phyloP scores from a whole-genome alignment of 495 filamentous ascomycete species.

The Aspergillus steynii region DNA sequence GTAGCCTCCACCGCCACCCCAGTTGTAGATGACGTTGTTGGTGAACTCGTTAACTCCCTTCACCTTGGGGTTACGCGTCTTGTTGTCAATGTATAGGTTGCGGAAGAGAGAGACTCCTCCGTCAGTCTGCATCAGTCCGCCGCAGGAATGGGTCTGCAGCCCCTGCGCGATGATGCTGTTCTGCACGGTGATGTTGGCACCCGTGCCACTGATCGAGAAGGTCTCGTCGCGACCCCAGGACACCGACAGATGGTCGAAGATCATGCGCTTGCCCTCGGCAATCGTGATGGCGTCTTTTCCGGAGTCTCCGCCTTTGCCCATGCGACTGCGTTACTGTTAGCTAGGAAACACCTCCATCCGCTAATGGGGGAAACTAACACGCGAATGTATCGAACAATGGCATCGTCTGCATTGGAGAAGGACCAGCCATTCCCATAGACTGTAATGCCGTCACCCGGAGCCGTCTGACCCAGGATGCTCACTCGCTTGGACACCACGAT shows the following conservation, averaged over 20 bases:
- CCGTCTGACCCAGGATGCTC: conserved; percentile 20
- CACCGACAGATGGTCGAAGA: conserved; percentile 22
- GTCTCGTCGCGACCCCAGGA: conserved; percentile 24
- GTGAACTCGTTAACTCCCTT: conserved; percentile 25
- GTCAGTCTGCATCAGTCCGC: conserved; percentile 20
- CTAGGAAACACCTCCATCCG: neutral
- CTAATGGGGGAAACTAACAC: conserved; percentile 10
- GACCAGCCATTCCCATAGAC: conserved; percentile 24
- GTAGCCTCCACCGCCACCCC: conserved; percentile 23
- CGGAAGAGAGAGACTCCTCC: conserved; percentile 20
- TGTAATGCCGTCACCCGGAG: conserved; percentile 20
- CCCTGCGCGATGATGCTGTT: conserved; percentile 20
- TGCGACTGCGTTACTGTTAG: conserved; percentile 12
- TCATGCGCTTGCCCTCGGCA: conserved; percentile 20
- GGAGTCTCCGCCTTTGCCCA: conserved; percentile 15
- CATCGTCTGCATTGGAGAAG: conserved; percentile 21
- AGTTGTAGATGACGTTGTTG: conserved; percentile 22
- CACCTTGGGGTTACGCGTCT: conserved; percentile 24
- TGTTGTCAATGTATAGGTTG: conserved; percentile 25
- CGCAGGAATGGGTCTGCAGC: conserved; percentile 21
- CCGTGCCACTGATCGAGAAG: conserved; percentile 20
- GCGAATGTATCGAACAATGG: conserved; percentile 21
- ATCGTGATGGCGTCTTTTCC: conserved; percentile 21
- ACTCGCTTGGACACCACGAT: conserved; percentile 23
- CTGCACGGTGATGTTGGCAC: conserved; percentile 17